Evolutionary conservation across 169 alveolate genomes (phyloP), one percentile per base, ranked within the genome.

Genomic region (Cystoisospora suis): DNA sequence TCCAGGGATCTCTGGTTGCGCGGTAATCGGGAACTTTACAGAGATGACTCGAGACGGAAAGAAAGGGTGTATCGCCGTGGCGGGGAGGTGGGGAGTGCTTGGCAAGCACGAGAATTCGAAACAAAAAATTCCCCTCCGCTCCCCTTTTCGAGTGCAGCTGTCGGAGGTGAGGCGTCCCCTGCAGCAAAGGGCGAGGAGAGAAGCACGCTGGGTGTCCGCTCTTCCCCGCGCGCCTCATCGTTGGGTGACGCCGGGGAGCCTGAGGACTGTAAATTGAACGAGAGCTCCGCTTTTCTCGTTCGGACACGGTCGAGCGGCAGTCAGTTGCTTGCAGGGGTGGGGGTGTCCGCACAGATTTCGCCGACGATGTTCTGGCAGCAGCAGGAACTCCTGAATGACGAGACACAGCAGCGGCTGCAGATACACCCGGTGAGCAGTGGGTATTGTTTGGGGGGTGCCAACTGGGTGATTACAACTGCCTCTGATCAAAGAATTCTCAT

Each of bases 391-490:
- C 40, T 17, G 15, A 34, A 72, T 9, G 53, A 46, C 9, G 83
- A 27, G 53, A 65, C 45, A 15, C 58, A 2, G 45, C 83, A 72
- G 32, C 53, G 27, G 49, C 9, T 72, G 58, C 6, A 9, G 12
- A 17, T 72, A 34, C 20, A 15, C 56, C 85, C 91, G 47, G 49
- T 32, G 47, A 86, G 91, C 91, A 86, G 91, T 75, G 91, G 91
- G 17, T 86, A 36, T 70, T 86, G 91, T 38, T 47, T 86, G 47
- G 91, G 91, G 27, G 91, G 91, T 3, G 91, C 91, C 34, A 86
- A 86, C 85, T 86, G 91, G 91, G 44, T 86, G 9, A 15, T 86
- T 6, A 40, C 36, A 42, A 65, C 85, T 1, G 20, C 83, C 38
- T 46, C 56, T 29, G 12, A 9, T 2, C 83, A 72, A 20, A 86